Conservation (phyloP, 1,139 yeast species). For the Hyphopichia buzzinii region DNA sequence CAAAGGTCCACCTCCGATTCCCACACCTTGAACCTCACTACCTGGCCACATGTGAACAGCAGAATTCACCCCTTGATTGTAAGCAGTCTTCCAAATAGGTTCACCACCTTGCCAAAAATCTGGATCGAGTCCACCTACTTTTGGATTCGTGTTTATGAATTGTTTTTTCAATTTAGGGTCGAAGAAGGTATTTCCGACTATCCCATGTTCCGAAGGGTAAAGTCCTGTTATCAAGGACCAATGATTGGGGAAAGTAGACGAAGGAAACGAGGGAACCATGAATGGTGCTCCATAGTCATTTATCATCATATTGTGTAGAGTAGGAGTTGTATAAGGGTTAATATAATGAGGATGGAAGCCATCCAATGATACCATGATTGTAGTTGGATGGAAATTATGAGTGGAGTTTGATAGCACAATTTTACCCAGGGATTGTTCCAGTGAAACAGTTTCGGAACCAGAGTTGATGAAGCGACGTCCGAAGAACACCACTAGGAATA, state of each 20-base stretch:
- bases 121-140: conserved; percentile 53
- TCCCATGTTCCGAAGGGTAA: conserved; percentile 82
- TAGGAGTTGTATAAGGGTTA: conserved; percentile 65
- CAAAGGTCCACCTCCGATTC: conserved; percentile 41
- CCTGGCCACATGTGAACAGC: conserved; percentile 99
- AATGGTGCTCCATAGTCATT: conserved; percentile 72
- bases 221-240: conserved; percentile 89
- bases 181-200: conserved; percentile 79
- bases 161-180: conserved; percentile 57
- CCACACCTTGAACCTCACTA: conserved; percentile 62
- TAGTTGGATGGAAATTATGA: conserved; percentile 69
- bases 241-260: conserved; percentile 88
- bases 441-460: background rate
- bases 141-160: conserved; percentile 64
- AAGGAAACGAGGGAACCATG: conserved; percentile 84
- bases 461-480: background rate
- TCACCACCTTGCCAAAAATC: conserved; percentile 85
- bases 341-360: conserved; percentile 93
- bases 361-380: conserved; percentile 74
- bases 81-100: conserved; percentile 83
- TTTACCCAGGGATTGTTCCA: background rate
- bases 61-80: conserved; percentile 56
- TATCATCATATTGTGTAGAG: conserved; percentile 54
- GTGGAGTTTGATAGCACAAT: conserved; percentile 62
- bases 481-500: background rate